Conservation (phyloP, 805 yeast species). For the Kazachstania martiniae region DNA sequence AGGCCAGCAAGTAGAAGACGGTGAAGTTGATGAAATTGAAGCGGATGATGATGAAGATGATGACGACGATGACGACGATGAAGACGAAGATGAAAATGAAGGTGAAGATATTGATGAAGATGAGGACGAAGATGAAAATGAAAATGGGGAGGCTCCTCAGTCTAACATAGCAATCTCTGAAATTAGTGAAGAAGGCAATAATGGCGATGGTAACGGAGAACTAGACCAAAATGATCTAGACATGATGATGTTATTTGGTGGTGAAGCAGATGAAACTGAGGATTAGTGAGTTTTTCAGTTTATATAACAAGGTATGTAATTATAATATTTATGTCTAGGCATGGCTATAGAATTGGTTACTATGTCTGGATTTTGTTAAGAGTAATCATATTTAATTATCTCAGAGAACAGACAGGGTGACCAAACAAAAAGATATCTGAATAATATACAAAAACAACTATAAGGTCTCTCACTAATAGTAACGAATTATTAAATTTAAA, state of each 20-base stretch:
- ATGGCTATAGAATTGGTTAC: too few species aligned
- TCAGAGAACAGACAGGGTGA: too few species aligned
- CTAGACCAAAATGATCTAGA: slow-evolving; percentile 29
- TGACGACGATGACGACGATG: slow-evolving; percentile 27
- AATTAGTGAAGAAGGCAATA: slow-evolving; percentile 25
- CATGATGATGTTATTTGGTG: slow-evolving; percentile 31
- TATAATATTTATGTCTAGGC: too few species aligned
- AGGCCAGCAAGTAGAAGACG: slow-evolving; percentile 28
- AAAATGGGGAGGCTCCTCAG: slow-evolving; percentile 21
- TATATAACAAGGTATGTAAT: too few species aligned
- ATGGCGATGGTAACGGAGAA: slow-evolving; percentile 8
- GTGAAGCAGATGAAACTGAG: slow-evolving; percentile 24
- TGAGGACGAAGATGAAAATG: slow-evolving; percentile 17
- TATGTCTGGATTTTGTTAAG: too few species aligned
- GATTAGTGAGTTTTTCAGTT: not conserved
- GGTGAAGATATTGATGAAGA: slow-evolving; percentile 19
- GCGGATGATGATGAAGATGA: slow-evolving; percentile 27
- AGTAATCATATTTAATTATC: too few species aligned
- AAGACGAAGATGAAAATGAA: slow-evolving; percentile 28
- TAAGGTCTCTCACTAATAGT: too few species aligned
- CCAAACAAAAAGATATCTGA: too few species aligned
- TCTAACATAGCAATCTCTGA: too few species aligned
- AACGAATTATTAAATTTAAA: too few species aligned
- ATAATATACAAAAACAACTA: too few species aligned
- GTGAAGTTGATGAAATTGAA: slow-evolving; percentile 25